Base-by-base conservation (phyloP, 208 protist genomes). In the Acanthamoeba lenticulata region DNA sequence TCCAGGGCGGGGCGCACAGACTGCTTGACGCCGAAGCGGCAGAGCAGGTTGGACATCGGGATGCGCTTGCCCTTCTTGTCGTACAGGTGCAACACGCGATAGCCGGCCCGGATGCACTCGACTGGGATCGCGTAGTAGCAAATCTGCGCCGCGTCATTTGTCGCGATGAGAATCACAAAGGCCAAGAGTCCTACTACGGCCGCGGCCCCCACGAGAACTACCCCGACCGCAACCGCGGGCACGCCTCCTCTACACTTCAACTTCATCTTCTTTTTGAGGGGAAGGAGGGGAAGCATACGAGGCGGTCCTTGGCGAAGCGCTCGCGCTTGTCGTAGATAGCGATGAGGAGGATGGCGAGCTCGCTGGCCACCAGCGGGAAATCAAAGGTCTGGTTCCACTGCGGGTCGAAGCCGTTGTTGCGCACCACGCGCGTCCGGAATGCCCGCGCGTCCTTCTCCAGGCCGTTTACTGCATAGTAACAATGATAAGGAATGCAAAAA, bases 361-460 rank as follows among this genome's bases (percentile, higher is more conserved):
- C 89, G 86, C 74, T 92, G 17, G 83, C 42, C 19, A 32, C 27
- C 29, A 95, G 36, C 2, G 60, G 40, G 34, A 96, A 96, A 34
- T 44, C 74, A 44, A 94, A 94, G 32, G 32, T 52, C 29, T 94
- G 36, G 24, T 94, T 94, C 95, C 95, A 96, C 67, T 94, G 62
- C 38, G 95, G 95, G 88, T 95, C 94, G 60, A 96, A 95, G 42
- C 95, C 95, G 92, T 96, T 96, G 92, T 92, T 94, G 24, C 34
- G 29, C 52, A 72, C 47, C 29, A 77, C 55, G 7, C 55, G 38
- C 19, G 45, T 90, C 32, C 81, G 40, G 55, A 57, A 89, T 3
- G 49, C 83, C 15, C 81, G 45, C 19, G 44, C 42, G 27, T 91
- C 92, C 47, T 88, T 91, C 36, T 91, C 65, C 9, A 83, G 21